Conservation (phyloP, 1,284 basidiomycete species). For the Singerocomus rubriflavus region DNA sequence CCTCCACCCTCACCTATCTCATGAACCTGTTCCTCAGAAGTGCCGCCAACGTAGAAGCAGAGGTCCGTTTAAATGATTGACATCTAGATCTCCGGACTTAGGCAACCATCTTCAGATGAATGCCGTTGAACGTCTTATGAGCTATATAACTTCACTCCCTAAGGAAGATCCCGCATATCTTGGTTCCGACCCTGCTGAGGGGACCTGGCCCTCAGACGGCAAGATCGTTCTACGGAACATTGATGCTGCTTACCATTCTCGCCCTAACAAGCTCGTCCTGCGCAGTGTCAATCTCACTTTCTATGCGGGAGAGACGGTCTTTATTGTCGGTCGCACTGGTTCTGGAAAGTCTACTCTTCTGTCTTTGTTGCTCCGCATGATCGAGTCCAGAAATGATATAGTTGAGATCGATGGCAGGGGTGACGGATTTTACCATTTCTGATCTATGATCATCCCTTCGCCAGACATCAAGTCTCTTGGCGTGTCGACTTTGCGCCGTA, state of each 20-base stretch:
- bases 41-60: conserved; percentile 32
- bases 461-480: conserved; percentile 30
- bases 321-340: conserved; percentile 89
- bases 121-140: conserved; percentile 31
- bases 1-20: conserved; percentile 29
- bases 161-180: conserved; percentile 24
- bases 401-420: conserved; percentile 32
- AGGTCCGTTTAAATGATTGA: conserved; percentile 15
- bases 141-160: conserved; percentile 25
- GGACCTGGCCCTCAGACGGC: conserved; percentile 24
- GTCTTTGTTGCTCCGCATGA: conserved; percentile 30
- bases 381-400: conserved; percentile 25
- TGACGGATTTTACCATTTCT: background rate
- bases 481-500: conserved; percentile 27
- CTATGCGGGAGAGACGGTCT: conserved; percentile 84
- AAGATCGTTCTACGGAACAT: conserved; percentile 49
- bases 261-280: conserved; percentile 62
- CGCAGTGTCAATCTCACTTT: conserved; percentile 70
- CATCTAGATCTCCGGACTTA: conserved; percentile 3
- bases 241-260: conserved; percentile 72
- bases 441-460: background rate
- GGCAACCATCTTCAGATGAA: conserved; percentile 25
- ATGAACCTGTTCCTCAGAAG: conserved; percentile 32
- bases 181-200: conserved; percentile 25
- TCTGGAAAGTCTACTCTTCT: conserved; percentile 89